Base-by-base conservation (phyloP, 495 filamentous ascomycete species). In the Penicillium cataractarum region DNA sequence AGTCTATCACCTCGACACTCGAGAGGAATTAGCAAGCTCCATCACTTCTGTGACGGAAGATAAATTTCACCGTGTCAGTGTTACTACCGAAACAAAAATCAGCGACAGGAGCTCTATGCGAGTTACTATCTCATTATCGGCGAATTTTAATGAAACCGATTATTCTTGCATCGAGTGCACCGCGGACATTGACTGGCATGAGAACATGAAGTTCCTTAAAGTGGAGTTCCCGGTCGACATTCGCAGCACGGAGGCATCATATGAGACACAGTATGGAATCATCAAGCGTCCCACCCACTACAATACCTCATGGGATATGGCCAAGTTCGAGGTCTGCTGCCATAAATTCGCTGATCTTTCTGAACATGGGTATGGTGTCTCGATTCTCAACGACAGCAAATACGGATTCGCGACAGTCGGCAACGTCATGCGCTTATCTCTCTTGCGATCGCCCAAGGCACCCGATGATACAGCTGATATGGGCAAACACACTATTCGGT, bases 291-390 rank as follows among this genome's bases (percentile, higher is more conserved):
- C 95, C 7, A 99, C 95, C 0, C 95, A 97, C 79, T 97, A 94
- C 81, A 97, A 97, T 75, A 96, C 93, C 15, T 84, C 78, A 82
- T 85, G 95, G 95, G 95, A 99, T 67, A 97, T 97, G 94, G 95
- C 95, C 67, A 97, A 97, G 70, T 99, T 99, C 66, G 95, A 99
- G 78, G 95, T 99, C 49, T 97, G 93, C 85, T 93, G 90, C 75
- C 95, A 99, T 79, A 94, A 91, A 74, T 99, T 90, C 81, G 94
- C 95, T 17, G 95, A 98, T 75, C 82, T 99, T 56, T 96, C 92
- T 8, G 95, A 99, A 73, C 79, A 92, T 70, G 88, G 87, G 37
- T 97, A 97, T 71, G 95, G 95, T 62, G 91, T 99, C 1, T 92
- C 91, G 3, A 90, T 99, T 66, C 83, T 98, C 37, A 99, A 99